Evolutionary conservation across 805 yeast genomes (phyloP), one percentile per base, ranked within the genome.

Genomic region (Candida koratica): DNA sequence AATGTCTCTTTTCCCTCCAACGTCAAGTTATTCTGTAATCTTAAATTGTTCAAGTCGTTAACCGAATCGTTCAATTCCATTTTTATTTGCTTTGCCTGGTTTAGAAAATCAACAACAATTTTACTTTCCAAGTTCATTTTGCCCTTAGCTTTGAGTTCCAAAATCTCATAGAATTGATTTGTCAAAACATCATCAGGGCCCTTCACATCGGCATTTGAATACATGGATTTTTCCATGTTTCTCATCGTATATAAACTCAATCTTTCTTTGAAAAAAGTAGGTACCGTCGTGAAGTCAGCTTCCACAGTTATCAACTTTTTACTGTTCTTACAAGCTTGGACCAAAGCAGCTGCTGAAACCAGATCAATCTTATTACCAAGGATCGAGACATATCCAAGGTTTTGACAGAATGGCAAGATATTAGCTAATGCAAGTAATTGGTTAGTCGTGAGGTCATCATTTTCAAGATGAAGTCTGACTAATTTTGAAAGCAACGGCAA

Each of bases 191-290:
- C 25, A 13, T 29, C 30, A 6, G 23, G 8, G 6, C 29, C 17
- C 33, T 24, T 32, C 3, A 11, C 15, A 4, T 10, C 35, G 6
- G 28, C 17, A 38, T 41, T 10, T 35, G 15, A 5, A 38, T 70
- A 68, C 37, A 81, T 59, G 35, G 71, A 66, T 15, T 61, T 47
- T 47, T 82, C 87, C 81, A 88, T 81, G 56, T 89, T 89, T 48
- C 82, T 74, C 81, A 89, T 80, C 32, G 93, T 75, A 47, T 83
- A 79, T 28, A 84, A 69, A 1, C 94, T 93, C 40, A 88, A 74
- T 49, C 79, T 74, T 27, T 87, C 84, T 49, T 75, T 78, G 44
- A 81, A 70, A 33, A 71, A 65, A 36, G 72, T 75, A 9, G 89
- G 81, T 45, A 84, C 69, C 14, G 67, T 58, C 14, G 70, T 79